Percentiles rank a stretch among this genome's conserved stretches.
These are phyloP conservation scores for Paxillus rubicundulus DNA, from an alignment of 768 basidiomycete species.

Conservation along the genomic window DNA sequence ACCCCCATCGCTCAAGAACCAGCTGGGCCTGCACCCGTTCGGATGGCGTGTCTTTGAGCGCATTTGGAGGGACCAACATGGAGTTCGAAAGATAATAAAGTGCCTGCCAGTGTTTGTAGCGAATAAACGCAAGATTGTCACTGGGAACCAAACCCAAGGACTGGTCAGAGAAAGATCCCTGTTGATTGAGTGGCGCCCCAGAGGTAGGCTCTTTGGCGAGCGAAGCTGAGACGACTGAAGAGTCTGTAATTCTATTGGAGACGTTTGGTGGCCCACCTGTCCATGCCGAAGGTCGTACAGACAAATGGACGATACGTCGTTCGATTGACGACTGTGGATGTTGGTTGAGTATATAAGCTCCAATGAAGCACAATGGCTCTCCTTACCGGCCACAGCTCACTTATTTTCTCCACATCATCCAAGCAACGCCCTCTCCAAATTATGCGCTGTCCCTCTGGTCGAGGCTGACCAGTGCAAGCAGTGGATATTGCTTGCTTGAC, in stretches of 20 bases:
- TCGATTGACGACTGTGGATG: slow-evolving; percentile 49
- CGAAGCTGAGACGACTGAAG: background rate
- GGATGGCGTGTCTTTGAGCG: slow-evolving; percentile 10
- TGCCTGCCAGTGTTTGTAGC: slow-evolving; percentile 24
- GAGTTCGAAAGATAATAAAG: slow-evolving; percentile 24
- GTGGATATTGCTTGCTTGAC: slow-evolving; percentile 65
- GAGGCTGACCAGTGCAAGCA: slow-evolving; percentile 62
- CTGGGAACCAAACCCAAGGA: background rate
- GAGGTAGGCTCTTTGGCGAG: background rate
- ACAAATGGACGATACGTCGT: slow-evolving; percentile 64
- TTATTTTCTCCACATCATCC: slow-evolving; percentile 60
- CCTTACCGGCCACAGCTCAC: slow-evolving; percentile 69
- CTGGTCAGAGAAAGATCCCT: background rate
- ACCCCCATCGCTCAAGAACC: slow-evolving; percentile 35
- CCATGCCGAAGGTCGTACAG: slow-evolving; percentile 83
- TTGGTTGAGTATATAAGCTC: slow-evolving; percentile 4
- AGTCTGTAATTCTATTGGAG: slow-evolving; percentile 16
- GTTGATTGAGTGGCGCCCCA: background rate
- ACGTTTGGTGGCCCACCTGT: slow-evolving; percentile 47
- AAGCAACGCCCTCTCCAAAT: slow-evolving; percentile 74
- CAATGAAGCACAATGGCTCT: background rate
- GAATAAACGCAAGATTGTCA: slow-evolving; percentile 18
- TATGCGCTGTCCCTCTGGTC: slow-evolving; percentile 68
- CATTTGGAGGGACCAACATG: slow-evolving; percentile 12
- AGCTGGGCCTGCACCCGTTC: slow-evolving; percentile 23